Evolutionary conservation across 148 eudicot genomes (phyloP).

Genomic region (Amaranthus cruentus): DNA sequence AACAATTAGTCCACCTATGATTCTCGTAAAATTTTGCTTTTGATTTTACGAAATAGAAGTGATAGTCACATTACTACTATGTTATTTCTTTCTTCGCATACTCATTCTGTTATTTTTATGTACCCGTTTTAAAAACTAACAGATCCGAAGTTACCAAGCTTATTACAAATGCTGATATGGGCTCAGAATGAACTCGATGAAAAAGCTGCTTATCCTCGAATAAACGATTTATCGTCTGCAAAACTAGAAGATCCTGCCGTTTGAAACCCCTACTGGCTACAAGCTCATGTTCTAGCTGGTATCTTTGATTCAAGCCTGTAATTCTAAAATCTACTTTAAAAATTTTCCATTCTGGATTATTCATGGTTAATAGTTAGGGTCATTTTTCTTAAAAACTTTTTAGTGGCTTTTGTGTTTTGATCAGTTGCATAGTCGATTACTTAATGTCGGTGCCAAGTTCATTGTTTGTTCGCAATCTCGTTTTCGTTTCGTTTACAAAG

Average conservation of each 20-base stretch:
- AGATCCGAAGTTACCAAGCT: constrained; percentile 90
- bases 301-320: not conserved
- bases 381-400: constrained; percentile 13
- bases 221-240: constrained; percentile 59
- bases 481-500: no score
- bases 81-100: no score
- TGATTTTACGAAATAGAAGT: not conserved
- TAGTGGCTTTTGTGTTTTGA: not conserved
- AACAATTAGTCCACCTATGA: no score
- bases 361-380: constrained; percentile 19
- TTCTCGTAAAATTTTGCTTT: not conserved
- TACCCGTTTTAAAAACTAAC: constrained; percentile 3
- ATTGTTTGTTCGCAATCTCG: no score
- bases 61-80: no score
- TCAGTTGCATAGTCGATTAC: not conserved
- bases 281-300: not conserved
- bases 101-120: not conserved
- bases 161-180: constrained; percentile 88
- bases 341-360: not conserved
- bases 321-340: not conserved
- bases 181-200: constrained; percentile 86
- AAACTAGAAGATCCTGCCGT: constrained; percentile 71
- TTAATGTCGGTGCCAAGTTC: not conserved
- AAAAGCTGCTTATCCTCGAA: constrained; percentile 80
- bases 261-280: constrained; percentile 18